Percentiles rank a stretch among this genome's conserved stretches.
These are phyloP conservation scores for Mytilinidion resinicola DNA, from an alignment of 495 filamentous ascomycete species.

Conservation along the genomic window DNA sequence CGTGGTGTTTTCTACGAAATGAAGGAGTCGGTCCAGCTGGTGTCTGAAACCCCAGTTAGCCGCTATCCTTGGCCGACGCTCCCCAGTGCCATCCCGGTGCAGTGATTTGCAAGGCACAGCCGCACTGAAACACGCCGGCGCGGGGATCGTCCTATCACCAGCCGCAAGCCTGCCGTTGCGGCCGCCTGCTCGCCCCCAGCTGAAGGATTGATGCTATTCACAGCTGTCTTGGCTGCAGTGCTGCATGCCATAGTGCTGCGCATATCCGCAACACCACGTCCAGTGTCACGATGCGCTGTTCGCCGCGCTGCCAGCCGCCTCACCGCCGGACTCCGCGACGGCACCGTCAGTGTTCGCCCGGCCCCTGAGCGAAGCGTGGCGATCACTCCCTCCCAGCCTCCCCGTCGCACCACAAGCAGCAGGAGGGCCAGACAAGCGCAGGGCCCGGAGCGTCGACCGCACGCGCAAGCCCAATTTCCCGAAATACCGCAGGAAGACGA, in stretches of 20 bases:
- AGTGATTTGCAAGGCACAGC: background rate
- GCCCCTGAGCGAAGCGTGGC: background rate
- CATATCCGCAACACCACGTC: too few relatives aligned
- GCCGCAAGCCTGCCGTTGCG: background rate
- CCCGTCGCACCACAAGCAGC: background rate
- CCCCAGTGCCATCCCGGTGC: background rate
- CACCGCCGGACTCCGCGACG: background rate
- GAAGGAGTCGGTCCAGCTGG: background rate
- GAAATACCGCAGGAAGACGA: background rate
- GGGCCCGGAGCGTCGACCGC: background rate
- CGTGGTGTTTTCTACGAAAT: conserved; percentile 4
- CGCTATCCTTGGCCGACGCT: background rate
- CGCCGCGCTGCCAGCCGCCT: background rate
- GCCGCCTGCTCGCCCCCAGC: background rate
- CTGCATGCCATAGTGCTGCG: too few relatives aligned
- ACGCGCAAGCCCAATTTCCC: background rate
- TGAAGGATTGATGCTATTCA: background rate
- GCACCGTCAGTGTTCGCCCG: background rate
- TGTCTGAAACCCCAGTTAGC: background rate
- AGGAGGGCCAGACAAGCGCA: background rate
- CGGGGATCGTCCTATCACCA: background rate
- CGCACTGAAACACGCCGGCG: background rate
- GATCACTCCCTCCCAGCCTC: background rate
- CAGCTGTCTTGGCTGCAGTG: too few relatives aligned
- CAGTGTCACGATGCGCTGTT: too few relatives aligned